Evolutionary conservation across 2,329 filamentous ascomycete genomes (phyloP).

Genomic region (Penicillium sp.): DNA sequence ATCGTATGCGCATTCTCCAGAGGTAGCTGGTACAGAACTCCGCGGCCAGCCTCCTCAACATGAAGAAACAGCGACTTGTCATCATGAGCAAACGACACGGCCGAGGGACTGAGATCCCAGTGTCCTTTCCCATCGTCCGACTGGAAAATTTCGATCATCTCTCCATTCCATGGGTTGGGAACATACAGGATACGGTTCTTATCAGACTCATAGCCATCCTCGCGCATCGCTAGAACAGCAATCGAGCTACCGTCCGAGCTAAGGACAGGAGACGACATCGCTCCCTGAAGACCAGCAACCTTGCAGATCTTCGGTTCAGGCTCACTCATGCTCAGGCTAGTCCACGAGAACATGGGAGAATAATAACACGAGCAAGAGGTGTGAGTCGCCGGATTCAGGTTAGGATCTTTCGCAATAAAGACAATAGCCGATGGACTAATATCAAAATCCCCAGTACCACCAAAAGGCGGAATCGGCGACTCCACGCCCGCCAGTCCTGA

Average conservation of each 20-base stretch:
- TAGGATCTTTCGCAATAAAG: conserved; percentile 49
- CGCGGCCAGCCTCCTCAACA: conserved; percentile 44
- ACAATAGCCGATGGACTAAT: conserved; percentile 46
- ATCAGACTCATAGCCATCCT: conserved; percentile 49
- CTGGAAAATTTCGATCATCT: conserved; percentile 41
- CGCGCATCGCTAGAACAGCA: conserved; percentile 44
- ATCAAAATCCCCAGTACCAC: conserved; percentile 48
- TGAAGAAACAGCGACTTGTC: conserved; percentile 42
- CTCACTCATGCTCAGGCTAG: conserved; percentile 35
- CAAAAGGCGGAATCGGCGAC: conserved; percentile 50
- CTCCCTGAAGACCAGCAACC: conserved; percentile 40
- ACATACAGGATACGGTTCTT: conserved; percentile 47
- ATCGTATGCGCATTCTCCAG: conserved; percentile 29
- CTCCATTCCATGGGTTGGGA: conserved; percentile 42
- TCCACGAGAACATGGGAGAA: conserved; percentile 44
- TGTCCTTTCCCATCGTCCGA: conserved; percentile 37
- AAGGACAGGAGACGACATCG: conserved; percentile 46
- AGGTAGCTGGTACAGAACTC: conserved; percentile 43
- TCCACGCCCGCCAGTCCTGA: conserved; percentile 43
- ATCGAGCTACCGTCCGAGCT: conserved; percentile 45
- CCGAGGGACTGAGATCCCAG: conserved; percentile 45
- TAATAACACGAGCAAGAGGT: conserved; percentile 49
- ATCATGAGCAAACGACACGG: conserved; percentile 43
- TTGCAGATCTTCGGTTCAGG: conserved; percentile 34
- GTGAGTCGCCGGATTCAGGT: conserved; percentile 46